Conservation (phyloP, 352 stramenopile genomes). For the Pythium biforme region DNA sequence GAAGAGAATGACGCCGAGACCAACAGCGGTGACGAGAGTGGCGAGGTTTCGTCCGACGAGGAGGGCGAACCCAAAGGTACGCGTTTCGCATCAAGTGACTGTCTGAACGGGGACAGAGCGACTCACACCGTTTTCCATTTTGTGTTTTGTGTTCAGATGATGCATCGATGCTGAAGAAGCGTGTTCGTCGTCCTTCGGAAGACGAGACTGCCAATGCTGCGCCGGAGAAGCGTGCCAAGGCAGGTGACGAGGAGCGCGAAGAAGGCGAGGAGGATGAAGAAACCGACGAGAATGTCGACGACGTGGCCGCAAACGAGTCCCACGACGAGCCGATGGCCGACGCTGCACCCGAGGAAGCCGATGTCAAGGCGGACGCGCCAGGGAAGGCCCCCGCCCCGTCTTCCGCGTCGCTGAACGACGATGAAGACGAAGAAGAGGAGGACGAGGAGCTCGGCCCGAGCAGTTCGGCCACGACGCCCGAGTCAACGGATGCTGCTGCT, state of each 20-base stretch:
- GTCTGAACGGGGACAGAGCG: too few species aligned
- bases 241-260: constrained; percentile 26
- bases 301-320: not conserved
- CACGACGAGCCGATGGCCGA: constrained; percentile 7
- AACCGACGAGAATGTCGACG: constrained; percentile 10
- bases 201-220: constrained; percentile 22
- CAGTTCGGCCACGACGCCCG: constrained; percentile 12
- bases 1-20: constrained; percentile 27
- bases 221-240: constrained; percentile 25
- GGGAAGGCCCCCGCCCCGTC: not conserved
- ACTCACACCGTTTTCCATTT: too few species aligned
- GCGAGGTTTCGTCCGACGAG: constrained; percentile 42
- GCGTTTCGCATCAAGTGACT: too few species aligned
- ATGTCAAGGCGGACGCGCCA: not conserved
- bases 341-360: not conserved
- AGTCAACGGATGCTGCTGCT: constrained; percentile 1
- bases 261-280: constrained; percentile 28
- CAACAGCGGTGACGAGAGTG: constrained; percentile 45
- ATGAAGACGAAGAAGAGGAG: constrained; percentile 21
- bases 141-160: constrained; percentile 18
- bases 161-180: constrained; percentile 57
- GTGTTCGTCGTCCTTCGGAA: constrained; percentile 32
- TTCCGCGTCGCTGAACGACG: not conserved
- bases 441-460: constrained; percentile 18
- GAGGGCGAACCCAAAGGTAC: constrained; percentile 28